These are phyloP conservation scores for Fusarium brevicatenulatum DNA, from an alignment of 2,329 filamentous ascomycete species.

Conservation along the genomic window DNA sequence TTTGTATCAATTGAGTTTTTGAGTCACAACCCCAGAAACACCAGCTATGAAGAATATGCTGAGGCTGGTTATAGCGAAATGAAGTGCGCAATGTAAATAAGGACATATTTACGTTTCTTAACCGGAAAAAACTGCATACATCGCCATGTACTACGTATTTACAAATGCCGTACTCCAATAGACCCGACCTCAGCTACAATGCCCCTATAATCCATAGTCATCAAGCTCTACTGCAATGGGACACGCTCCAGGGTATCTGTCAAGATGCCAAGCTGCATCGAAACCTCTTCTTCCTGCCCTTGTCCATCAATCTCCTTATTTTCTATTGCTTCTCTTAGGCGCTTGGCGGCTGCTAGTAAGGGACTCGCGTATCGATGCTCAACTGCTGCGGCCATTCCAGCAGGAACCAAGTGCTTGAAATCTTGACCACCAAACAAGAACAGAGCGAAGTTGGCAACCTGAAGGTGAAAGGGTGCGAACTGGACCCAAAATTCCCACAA, in stretches of 20 bases:
- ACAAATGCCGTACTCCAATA: slow-evolving; percentile 13
- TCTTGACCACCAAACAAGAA: slow-evolving; percentile 61
- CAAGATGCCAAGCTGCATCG: slow-evolving; percentile 56
- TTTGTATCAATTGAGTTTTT: neutral
- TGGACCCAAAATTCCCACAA: slow-evolving; percentile 63
- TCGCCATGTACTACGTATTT: slow-evolving; percentile 1
- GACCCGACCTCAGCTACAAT: slow-evolving; percentile 12
- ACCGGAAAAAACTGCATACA: neutral
- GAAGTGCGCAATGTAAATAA: neutral
- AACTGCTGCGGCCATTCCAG: slow-evolving; percentile 66
- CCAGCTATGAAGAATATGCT: neutral
- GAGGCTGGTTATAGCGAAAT: neutral
- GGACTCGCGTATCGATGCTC: slow-evolving; percentile 69
- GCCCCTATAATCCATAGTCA: neutral
- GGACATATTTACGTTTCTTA: neutral
- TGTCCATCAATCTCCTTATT: slow-evolving; percentile 48
- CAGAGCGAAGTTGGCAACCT: slow-evolving; percentile 69
- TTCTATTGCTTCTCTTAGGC: slow-evolving; percentile 47
- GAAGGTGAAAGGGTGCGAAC: slow-evolving; percentile 65
- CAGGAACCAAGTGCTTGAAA: slow-evolving; percentile 61
- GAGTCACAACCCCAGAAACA: neutral
- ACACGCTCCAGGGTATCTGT: slow-evolving; percentile 55
- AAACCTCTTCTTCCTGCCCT: slow-evolving; percentile 43
- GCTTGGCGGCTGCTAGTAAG: slow-evolving; percentile 56
- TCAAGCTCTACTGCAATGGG: slow-evolving; percentile 49